Evolutionary conservation across 176 grass and related monocot genomes (phyloP).

Genomic region (Musa acuminata): DNA sequence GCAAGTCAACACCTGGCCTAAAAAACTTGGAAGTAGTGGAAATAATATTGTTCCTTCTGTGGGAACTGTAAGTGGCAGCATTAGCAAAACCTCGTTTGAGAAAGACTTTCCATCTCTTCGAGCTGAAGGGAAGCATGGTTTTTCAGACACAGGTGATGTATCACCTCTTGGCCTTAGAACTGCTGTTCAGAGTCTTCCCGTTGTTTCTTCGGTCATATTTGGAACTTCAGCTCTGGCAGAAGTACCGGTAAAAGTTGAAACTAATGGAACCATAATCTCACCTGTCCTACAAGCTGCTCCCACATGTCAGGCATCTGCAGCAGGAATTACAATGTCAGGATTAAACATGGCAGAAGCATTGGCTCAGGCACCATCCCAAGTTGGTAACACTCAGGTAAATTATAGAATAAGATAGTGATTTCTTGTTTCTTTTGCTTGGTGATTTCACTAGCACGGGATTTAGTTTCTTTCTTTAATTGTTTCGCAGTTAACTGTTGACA

Average conservation of each 20-base stretch:
- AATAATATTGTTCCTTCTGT: conserved; percentile 29
- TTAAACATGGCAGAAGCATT: conserved; percentile 76
- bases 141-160: conserved; percentile 29
- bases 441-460: conserved; percentile 10
- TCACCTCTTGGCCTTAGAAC: conserved; percentile 41
- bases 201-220: conserved; percentile 15
- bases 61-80: conserved; percentile 26
- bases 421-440: not conserved
- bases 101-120: conserved; percentile 58
- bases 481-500: conserved; percentile 45
- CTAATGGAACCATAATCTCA: conserved; percentile 22
- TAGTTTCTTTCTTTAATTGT: conserved; percentile 3
- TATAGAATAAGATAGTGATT: conserved; percentile 13
- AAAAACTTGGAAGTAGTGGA: conserved; percentile 24
- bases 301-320: conserved; percentile 12
- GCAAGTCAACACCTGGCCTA: conserved; percentile 34
- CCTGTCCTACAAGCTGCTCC: conserved; percentile 1
- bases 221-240: conserved; percentile 56
- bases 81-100: conserved; percentile 34
- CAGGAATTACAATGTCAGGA: conserved; percentile 11
- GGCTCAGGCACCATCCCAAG: conserved; percentile 47
- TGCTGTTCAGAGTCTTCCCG: conserved; percentile 44
- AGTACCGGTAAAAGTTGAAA: conserved; percentile 34
- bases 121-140: conserved; percentile 38
- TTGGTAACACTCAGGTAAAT: conserved; percentile 41